Conservation (phyloP, 2,329 filamentous ascomycete genomes). For the Aspergillus sp. region DNA sequence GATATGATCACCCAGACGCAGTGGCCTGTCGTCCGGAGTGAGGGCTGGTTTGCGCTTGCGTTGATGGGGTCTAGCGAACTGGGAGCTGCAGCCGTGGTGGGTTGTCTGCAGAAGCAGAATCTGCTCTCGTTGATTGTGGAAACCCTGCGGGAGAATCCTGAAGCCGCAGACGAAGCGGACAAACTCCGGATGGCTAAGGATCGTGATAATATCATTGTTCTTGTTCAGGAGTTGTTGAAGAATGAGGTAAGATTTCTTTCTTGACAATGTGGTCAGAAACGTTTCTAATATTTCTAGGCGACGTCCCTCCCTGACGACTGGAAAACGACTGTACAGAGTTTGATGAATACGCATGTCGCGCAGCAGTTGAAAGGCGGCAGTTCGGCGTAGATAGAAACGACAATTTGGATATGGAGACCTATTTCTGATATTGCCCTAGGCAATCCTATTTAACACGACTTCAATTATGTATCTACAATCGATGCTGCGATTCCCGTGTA, state of each 20-base stretch:
- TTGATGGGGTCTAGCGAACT: slow-evolving; percentile 41
- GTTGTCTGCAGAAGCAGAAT: slow-evolving; percentile 35
- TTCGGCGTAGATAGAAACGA: slow-evolving; percentile 2
- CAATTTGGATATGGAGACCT: not conserved
- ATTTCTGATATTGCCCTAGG: not conserved
- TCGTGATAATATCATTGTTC: slow-evolving; percentile 40
- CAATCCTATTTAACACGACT: not conserved
- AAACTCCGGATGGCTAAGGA: slow-evolving; percentile 34
- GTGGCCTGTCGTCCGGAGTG: slow-evolving; percentile 49
- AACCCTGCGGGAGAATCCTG: slow-evolving; percentile 24
- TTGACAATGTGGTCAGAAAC: no score
- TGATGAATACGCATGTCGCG: slow-evolving; percentile 26
- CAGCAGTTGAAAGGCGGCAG: slow-evolving; percentile 16
- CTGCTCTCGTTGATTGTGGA: slow-evolving; percentile 34
- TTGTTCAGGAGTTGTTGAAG: slow-evolving; percentile 39
- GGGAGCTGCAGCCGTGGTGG: slow-evolving; percentile 33
- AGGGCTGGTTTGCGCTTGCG: slow-evolving; percentile 51
- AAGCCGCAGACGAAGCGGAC: slow-evolving; percentile 21
- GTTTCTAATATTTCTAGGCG: no score
- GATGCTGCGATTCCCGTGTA: no score
- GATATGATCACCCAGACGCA: slow-evolving; percentile 47
- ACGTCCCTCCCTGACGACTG: slow-evolving; percentile 4
- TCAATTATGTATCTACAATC: no score
- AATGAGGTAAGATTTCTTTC: slow-evolving; percentile 33
- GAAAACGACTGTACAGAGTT: slow-evolving; percentile 27